Evolutionary conservation across 139 green algal genomes (phyloP).

Genomic region (Auxenochlorella protothecoides): DNA sequence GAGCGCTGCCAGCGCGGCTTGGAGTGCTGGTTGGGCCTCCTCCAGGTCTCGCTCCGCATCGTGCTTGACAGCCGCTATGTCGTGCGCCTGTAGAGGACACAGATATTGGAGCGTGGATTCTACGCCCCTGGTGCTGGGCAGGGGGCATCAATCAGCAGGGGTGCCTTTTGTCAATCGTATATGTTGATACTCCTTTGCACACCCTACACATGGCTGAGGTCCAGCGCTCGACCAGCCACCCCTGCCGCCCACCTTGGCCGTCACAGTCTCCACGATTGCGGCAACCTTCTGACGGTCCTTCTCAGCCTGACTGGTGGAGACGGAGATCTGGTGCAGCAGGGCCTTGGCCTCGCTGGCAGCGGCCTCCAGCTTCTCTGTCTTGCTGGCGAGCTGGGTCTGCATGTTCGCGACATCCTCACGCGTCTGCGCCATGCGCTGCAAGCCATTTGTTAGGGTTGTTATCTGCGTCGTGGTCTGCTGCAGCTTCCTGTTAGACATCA

Average conservation of each 20-base stretch:
- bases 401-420: slow-evolving; percentile 80
- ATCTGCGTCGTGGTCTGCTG: slow-evolving; percentile 33
- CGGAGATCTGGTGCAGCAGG: slow-evolving; percentile 82
- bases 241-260: slow-evolving; percentile 38
- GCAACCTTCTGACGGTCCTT: slow-evolving; percentile 70
- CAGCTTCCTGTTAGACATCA: slow-evolving; percentile 43
- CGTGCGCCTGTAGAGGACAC: slow-evolving; percentile 6
- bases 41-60: slow-evolving; percentile 82
- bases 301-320: slow-evolving; percentile 79
- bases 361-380: slow-evolving; percentile 75
- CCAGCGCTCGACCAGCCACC: no score
- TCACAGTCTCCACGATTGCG: slow-evolving; percentile 74
- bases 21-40: slow-evolving; percentile 82
- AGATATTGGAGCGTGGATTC: not conserved
- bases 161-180: no score
- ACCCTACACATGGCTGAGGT: no score
- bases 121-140: not conserved
- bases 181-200: no score
- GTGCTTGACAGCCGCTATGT: slow-evolving; percentile 65
- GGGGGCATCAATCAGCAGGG: no score
- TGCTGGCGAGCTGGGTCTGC: slow-evolving; percentile 81
- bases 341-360: slow-evolving; percentile 69
- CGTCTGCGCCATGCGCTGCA: slow-evolving; percentile 88
- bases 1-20: slow-evolving; percentile 74
- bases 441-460: slow-evolving; percentile 56